phyloP scores from a whole-genome alignment of 116 monocot genomes.

The Dioscorea cayenensis region DNA sequence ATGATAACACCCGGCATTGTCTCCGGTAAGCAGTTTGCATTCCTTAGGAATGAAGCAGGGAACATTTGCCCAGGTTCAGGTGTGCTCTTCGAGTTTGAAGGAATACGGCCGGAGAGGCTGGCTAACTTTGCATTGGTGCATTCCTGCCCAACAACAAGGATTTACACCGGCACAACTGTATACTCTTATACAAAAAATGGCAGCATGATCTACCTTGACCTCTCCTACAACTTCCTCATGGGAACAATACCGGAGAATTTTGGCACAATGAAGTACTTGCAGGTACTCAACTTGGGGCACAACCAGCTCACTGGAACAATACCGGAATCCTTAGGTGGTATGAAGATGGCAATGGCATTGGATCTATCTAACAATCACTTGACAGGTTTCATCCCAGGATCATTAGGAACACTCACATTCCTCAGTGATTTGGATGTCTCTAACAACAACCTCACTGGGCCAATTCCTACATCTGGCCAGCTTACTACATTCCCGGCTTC shows the following conservation, averaged over 20 bases:
- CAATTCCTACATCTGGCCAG: constrained; percentile 56
- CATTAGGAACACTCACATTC: constrained; percentile 34
- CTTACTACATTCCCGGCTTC: constrained; percentile 54
- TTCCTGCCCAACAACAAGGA: constrained; percentile 51
- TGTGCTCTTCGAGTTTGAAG: constrained; percentile 69
- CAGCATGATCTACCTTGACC: constrained; percentile 67
- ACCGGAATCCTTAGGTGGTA: constrained; percentile 35
- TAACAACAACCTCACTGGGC: constrained; percentile 58
- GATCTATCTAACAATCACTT: constrained; percentile 69
- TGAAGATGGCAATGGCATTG: constrained; percentile 37
- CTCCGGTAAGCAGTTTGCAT: constrained; percentile 62
- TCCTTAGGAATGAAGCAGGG: constrained; percentile 64
- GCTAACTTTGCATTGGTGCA: constrained; percentile 31
- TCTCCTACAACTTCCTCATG: constrained; percentile 62
- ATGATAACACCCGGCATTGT: constrained; percentile 38
- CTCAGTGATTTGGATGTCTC: constrained; percentile 69
- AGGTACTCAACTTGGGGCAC: constrained; percentile 67
- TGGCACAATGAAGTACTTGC: constrained; percentile 44
- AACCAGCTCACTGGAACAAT: constrained; percentile 54
- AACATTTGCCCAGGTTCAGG: constrained; percentile 69
- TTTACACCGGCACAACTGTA: constrained; percentile 57
- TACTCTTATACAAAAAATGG: constrained; percentile 45
- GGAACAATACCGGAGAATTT: constrained; percentile 51
- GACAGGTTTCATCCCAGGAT: constrained; percentile 49
- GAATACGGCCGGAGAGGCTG: constrained; percentile 66